phyloP scores from a whole-genome alignment of 352 stramenopile genomes.

The Blastocystis sp. region DNA sequence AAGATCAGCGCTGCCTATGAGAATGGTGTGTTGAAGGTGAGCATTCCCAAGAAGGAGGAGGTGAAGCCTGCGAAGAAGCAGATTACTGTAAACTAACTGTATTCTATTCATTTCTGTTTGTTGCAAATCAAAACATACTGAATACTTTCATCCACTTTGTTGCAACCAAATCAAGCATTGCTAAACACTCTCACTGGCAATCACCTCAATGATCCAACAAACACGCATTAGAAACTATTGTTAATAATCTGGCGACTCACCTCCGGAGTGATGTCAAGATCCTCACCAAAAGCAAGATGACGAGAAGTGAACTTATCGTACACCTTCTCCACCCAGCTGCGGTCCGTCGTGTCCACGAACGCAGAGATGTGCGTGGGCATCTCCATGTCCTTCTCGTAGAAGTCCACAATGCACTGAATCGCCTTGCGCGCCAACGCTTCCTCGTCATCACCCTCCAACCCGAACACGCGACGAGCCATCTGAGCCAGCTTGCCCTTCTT shows the following conservation, averaged over 20 bases:
- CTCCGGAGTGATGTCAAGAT: constrained; percentile 13
- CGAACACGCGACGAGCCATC: constrained; percentile 68
- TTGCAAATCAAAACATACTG: not conserved
- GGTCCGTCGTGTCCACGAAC: constrained; percentile 22
- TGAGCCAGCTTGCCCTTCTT: constrained; percentile 73
- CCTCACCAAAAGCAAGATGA: not conserved
- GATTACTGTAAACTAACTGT: too few species aligned
- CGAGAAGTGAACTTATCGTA: not conserved
- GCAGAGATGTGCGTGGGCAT: constrained; percentile 71
- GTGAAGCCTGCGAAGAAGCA: constrained; percentile 2
- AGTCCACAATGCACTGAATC: constrained; percentile 63
- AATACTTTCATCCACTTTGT: constrained; percentile 23
- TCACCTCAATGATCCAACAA: not conserved
- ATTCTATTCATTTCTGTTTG: too few species aligned
- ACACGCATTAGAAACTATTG: constrained; percentile 7
- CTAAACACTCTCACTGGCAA: not conserved
- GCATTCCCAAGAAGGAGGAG: constrained; percentile 10
- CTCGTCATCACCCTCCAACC: not conserved
- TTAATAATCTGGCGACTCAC: constrained; percentile 10
- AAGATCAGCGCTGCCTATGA: constrained; percentile 1
- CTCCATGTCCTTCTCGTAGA: constrained; percentile 71
- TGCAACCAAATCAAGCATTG: not conserved
- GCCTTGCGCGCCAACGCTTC: not conserved
- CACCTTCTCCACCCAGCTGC: constrained; percentile 55
- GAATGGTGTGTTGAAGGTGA: not conserved